Conservation (phyloP, 305 asterid genomes). For the Fraxinus floribunda region DNA sequence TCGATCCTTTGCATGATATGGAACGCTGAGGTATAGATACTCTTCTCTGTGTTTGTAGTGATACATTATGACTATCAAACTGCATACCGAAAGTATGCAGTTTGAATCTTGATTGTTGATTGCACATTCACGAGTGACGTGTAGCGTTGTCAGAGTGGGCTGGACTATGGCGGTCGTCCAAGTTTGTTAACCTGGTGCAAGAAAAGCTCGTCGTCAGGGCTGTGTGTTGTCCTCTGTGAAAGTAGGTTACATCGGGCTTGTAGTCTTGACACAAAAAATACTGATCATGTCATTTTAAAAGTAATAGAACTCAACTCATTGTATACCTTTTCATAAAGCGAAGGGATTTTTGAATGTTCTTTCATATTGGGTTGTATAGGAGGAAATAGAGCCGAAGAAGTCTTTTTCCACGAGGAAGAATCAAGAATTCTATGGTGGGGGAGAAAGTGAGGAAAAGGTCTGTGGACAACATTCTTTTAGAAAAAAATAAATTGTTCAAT, state of each 20-base stretch:
- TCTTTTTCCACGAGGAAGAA: background rate
- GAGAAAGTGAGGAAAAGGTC: background rate
- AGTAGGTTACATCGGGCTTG: background rate
- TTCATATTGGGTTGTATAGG: background rate
- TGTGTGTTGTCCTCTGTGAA: background rate
- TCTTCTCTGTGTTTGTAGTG: slow-evolving; percentile 16
- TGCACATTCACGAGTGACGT: background rate
- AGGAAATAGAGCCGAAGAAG: background rate
- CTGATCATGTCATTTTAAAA: background rate
- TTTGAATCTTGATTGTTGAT: background rate
- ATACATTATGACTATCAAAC: background rate
- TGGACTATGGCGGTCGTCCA: background rate
- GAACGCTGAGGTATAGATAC: background rate
- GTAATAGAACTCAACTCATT: background rate
- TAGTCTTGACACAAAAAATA: background rate
- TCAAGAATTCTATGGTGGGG: slow-evolving; percentile 13
- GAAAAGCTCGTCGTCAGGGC: background rate
- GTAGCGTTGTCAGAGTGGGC: background rate
- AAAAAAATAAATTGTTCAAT: background rate
- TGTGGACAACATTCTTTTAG: background rate
- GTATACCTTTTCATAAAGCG: background rate
- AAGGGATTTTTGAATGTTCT: background rate
- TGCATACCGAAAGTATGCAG: background rate
- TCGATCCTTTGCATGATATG: slow-evolving; percentile 7
- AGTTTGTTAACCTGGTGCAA: background rate